These are phyloP conservation scores for Paraconiothyrium sp. DNA, from an alignment of 2,329 filamentous ascomycete genomes.

Conservation along the genomic window DNA sequence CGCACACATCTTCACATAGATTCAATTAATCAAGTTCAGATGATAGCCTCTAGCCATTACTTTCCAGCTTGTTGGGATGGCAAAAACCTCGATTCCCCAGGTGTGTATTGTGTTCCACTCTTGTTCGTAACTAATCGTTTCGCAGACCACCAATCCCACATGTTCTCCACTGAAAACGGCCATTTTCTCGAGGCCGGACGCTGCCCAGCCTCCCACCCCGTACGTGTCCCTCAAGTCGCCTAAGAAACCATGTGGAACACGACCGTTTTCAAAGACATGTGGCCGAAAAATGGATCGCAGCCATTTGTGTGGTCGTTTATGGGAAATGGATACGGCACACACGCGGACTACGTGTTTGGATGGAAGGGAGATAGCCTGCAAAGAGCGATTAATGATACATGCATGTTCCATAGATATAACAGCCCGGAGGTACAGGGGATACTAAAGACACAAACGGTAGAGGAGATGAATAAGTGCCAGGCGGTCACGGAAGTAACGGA, in stretches of 20 bases:
- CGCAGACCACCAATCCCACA: slow-evolving; percentile 62
- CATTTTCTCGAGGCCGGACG: slow-evolving; percentile 27
- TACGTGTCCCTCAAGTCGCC: slow-evolving; percentile 30
- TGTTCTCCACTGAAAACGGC: slow-evolving; percentile 25
- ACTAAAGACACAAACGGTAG: slow-evolving; percentile 30
- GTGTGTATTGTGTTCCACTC: not conserved
- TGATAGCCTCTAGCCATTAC: no score
- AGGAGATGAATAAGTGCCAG: slow-evolving; percentile 30
- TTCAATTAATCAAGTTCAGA: no score
- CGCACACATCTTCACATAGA: no score
- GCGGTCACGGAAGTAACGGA: slow-evolving; percentile 26
- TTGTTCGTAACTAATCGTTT: not conserved
- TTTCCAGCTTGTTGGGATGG: slow-evolving; percentile 54
- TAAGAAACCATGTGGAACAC: slow-evolving; percentile 38
- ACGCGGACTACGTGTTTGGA: slow-evolving; percentile 29
- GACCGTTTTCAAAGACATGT: slow-evolving; percentile 31
- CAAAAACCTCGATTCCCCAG: slow-evolving; percentile 53
- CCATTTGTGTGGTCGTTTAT: slow-evolving; percentile 27
- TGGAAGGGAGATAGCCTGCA: slow-evolving; percentile 29
- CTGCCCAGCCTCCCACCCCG: slow-evolving; percentile 31
- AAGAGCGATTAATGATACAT: slow-evolving; percentile 31
- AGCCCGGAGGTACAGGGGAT: slow-evolving; percentile 30
- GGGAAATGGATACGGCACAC: slow-evolving; percentile 26
- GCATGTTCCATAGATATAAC: slow-evolving; percentile 35
- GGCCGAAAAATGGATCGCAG: slow-evolving; percentile 30